Percentiles rank a stretch among this genome's conserved stretches.
These are phyloP conservation scores for Ploettnerulaceae sp. DNA, from an alignment of 2,329 filamentous ascomycete genomes.

Conservation along the genomic window DNA sequence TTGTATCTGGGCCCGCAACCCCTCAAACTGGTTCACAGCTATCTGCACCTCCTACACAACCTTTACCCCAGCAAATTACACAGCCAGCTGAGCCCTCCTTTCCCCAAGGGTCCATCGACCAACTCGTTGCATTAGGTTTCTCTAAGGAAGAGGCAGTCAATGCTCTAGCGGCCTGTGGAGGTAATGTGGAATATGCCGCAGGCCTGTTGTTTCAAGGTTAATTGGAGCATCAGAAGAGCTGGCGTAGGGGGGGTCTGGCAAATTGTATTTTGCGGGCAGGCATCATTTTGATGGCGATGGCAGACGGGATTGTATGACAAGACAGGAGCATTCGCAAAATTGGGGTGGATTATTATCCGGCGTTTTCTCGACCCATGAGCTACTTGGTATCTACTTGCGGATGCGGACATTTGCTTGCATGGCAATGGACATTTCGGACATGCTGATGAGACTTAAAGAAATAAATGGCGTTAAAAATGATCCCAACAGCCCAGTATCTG, in stretches of 20 bases:
- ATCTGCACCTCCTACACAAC: slow-evolving; percentile 14
- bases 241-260: slow-evolving; percentile 4
- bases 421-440: no score
- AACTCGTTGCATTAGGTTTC: slow-evolving; percentile 74
- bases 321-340: not conserved
- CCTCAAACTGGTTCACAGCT: slow-evolving; percentile 26
- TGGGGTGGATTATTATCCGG: not conserved
- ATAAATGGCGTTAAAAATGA: not conserved
- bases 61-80: slow-evolving; percentile 23
- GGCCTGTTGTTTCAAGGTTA: slow-evolving; percentile 63
- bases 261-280: not conserved
- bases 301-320: slow-evolving; percentile 1
- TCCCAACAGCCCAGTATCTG: no score
- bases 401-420: no score
- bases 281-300: not conserved
- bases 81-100: slow-evolving; percentile 28
- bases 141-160: slow-evolving; percentile 70
- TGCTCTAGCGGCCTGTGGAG: slow-evolving; percentile 75
- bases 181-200: slow-evolving; percentile 85
- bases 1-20: slow-evolving; percentile 48
- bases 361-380: not conserved
- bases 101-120: slow-evolving; percentile 64
- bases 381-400: not conserved
- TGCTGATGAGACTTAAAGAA: not conserved
- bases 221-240: slow-evolving; percentile 6